Evolutionary conservation across 1,284 basidiomycete species (phyloP), one percentile per base, ranked within the genome.

Genomic region (Boletus sp.): DNA sequence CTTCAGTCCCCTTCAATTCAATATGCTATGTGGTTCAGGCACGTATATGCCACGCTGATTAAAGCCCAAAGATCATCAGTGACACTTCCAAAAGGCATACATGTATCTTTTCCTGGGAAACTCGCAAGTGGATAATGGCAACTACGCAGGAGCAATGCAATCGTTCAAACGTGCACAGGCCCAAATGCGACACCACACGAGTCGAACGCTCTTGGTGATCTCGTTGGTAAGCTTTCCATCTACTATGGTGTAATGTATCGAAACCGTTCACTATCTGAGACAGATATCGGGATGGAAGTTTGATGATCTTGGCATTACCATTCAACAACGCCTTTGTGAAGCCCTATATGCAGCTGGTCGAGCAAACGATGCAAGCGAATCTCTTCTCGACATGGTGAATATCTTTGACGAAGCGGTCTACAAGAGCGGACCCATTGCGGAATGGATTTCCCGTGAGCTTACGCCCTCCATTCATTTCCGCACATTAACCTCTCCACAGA

Each of bases 251-350:
- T 8, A 4, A 19, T 5, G 3, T n/a, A 10, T n/a, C 16, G 8
- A 32, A 32, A 12, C 3, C 3, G 2, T 4, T 25, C 7, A 32
- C n/a, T 8, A 8, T 7, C 8, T 8, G 6, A 2, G 27, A 16
- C 16, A 45, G 44, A 38, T 45, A 32, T 45, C 44, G 0, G 36
- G 44, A 8, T 45, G 44, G 44, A 45, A 32, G n/a, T 40, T 45
- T 25, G 29, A 39, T n/a, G 16, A 19, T 0, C 35, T 45, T 2
- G 8, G 3, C 7, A 14, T 40, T 12, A 33, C 10, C 0, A 39
- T 45, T 17, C 29, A 3, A 25, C 20, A 45, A 14, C 36, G 8
- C 8, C 35, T 32, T 3, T 45, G 44, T 23, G 29, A 45, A 25
- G 36, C 44, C 7, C 7, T 46, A 6, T 17, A 9, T 26, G 9